Evolutionary conservation across 2,329 filamentous ascomycete species (phyloP).

Genomic region (Botrytis elliptica): DNA sequence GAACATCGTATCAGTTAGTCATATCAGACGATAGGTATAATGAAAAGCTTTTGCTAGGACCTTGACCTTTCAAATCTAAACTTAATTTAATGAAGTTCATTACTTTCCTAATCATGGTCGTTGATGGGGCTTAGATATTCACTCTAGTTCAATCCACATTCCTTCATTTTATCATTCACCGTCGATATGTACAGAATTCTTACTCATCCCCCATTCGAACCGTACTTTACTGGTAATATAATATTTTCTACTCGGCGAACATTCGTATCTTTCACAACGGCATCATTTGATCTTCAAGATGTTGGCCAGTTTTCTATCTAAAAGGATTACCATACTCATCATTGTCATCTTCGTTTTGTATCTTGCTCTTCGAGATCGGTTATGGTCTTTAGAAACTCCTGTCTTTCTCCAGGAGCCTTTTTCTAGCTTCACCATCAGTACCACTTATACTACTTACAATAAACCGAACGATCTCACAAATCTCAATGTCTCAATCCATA

Average conservation of each 20-base stretch:
- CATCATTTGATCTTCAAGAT: neutral
- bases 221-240: neutral
- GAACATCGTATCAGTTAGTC: neutral
- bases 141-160: neutral
- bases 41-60: neutral
- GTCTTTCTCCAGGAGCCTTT: conserved; percentile 3
- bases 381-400: conserved; percentile 12
- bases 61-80: neutral
- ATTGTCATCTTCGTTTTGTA: neutral
- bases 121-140: neutral
- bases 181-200: neutral
- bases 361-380: neutral
- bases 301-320: conserved; percentile 6
- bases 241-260: neutral
- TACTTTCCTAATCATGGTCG: neutral
- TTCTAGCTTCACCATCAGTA: neutral
- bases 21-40: neutral
- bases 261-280: neutral
- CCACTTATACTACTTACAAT: neutral
- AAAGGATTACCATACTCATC: neutral
- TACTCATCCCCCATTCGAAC: neutral
- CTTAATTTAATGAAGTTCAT: neutral
- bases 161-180: neutral
- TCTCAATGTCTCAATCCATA: neutral
- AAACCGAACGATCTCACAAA: neutral